phyloP scores from a whole-genome alignment of 495 filamentous ascomycete species.

The Evernia prunastri region DNA sequence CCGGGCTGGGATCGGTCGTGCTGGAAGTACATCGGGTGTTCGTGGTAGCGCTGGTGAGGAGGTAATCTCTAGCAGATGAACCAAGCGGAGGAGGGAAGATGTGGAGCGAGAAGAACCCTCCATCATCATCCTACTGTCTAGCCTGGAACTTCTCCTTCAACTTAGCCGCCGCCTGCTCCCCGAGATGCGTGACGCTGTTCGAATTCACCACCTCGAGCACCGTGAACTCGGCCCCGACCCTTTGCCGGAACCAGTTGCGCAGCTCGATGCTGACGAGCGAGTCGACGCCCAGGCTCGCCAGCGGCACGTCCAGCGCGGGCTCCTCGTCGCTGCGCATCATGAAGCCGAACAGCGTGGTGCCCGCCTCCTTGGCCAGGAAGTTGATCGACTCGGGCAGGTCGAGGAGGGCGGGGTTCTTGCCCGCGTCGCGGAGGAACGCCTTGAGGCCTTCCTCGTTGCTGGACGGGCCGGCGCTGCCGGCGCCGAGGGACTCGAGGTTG shows the following conservation, averaged over 20 bases:
- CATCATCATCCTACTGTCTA: not conserved
- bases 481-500: constrained; percentile 19
- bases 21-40: not conserved
- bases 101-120: too few species aligned
- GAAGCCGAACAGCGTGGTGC: constrained; percentile 34
- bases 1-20: too few species aligned
- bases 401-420: constrained; percentile 20
- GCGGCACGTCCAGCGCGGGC: constrained; percentile 31
- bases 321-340: constrained; percentile 39
- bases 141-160: constrained; percentile 12
- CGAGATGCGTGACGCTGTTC: constrained; percentile 22
- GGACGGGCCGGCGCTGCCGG: not conserved
- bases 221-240: constrained; percentile 35
- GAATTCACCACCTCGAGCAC: constrained; percentile 32
- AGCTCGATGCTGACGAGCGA: constrained; percentile 45
- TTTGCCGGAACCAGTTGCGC: constrained; percentile 38
- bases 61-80: not conserved
- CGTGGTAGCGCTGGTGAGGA: not conserved
- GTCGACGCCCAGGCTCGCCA: constrained; percentile 38
- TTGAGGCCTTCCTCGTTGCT: constrained; percentile 21
- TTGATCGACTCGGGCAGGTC: constrained; percentile 5
- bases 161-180: constrained; percentile 21
- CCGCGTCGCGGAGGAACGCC: constrained; percentile 19
- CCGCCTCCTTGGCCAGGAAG: constrained; percentile 24
- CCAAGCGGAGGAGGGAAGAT: too few species aligned